Evolutionary conservation across 768 basidiomycete species (phyloP), one percentile per base, ranked within the genome.

Genomic region (Plicaturopsis crispa): DNA sequence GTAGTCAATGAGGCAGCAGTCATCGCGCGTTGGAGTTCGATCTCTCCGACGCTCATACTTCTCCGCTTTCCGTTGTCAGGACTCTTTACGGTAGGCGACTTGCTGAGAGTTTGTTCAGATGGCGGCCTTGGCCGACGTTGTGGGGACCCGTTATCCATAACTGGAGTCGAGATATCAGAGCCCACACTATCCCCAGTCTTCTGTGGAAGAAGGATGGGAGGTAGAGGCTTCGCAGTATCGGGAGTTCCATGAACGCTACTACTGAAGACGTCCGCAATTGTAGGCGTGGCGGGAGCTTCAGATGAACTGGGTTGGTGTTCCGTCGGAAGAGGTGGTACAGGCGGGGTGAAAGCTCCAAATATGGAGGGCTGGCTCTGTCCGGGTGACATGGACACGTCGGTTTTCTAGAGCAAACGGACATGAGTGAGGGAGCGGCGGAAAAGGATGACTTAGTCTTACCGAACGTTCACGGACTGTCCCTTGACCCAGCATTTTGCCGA

Each of bases 401-500:
- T 75, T 63, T 75, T 77, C 78, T 80, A 42, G 42, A 41, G 40
- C 30, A 44, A 33, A 48, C 48, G 47, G 32, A 41, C 26, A 28
- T 14, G 26, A 28, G 26, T 28, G 10, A 28, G 26, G 8, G 8
- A 8, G 14, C 14, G 14, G 26, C 26, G 14, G 26, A 28, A 28
- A 28, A 28, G 8, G 26, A 14, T 14, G 14, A 8, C 10, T 14
- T 28, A 35, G 45, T 57, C 71, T 55, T 59, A 86, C 84, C 38
- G 78, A 78, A 59, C 81, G 75, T 55, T 86, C 83, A 35, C 83
- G 70, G 21, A 75, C 68, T 22, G 70, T 71, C 34, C 62, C 67
- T 48, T 80, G 73, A 3, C 84, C 84, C 26, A 81, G 60, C 78
- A 90, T 81, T 59, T 80, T 87, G 3, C 84, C 84, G 46, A 83